Conservation (phyloP, 768 basidiomycete species). For the Sutorius australiensis region DNA sequence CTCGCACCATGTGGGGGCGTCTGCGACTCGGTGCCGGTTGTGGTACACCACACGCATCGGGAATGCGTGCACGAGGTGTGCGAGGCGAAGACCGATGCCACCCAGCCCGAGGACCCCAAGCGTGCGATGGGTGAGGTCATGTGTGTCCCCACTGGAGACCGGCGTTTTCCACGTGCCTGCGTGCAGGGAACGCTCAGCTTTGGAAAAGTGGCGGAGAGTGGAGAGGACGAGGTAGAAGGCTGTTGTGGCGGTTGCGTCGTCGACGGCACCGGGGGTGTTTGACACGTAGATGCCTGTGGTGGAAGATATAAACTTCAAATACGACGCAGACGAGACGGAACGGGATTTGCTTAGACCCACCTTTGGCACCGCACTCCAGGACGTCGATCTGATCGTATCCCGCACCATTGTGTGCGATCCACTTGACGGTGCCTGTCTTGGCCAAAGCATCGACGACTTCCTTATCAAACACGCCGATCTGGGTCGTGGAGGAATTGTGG, state of each 20-base stretch:
- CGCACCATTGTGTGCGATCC: slow-evolving; percentile 91
- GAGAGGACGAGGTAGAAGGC: slow-evolving; percentile 82
- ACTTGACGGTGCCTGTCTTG: slow-evolving; percentile 51
- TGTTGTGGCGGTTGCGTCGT: slow-evolving; percentile 88
- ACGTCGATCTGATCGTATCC: slow-evolving; percentile 91
- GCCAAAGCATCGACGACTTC: slow-evolving; percentile 71
- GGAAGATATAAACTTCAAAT: neutral
- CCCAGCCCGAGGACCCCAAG: slow-evolving; percentile 74
- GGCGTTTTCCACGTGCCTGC: slow-evolving; percentile 58
- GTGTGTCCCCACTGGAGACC: slow-evolving; percentile 44
- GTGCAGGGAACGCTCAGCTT: slow-evolving; percentile 52
- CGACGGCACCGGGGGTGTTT: slow-evolving; percentile 86
- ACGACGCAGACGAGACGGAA: neutral
- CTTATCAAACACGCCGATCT: slow-evolving; percentile 76
- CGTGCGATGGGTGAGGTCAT: slow-evolving; percentile 66
- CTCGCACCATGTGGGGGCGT: slow-evolving; percentile 69
- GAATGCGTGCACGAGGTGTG: slow-evolving; percentile 71
- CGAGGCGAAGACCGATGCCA: slow-evolving; percentile 70
- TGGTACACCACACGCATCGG: slow-evolving; percentile 90
- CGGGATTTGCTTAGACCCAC: slow-evolving; percentile 34
- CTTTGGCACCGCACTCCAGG: slow-evolving; percentile 62
- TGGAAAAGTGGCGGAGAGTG: slow-evolving; percentile 67
- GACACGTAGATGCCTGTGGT: slow-evolving; percentile 60
- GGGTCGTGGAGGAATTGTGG: slow-evolving; percentile 60
- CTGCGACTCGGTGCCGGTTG: slow-evolving; percentile 51